These are phyloP conservation scores for Ascochyta fabae DNA, from an alignment of 2,329 filamentous ascomycete genomes.

Conservation along the genomic window DNA sequence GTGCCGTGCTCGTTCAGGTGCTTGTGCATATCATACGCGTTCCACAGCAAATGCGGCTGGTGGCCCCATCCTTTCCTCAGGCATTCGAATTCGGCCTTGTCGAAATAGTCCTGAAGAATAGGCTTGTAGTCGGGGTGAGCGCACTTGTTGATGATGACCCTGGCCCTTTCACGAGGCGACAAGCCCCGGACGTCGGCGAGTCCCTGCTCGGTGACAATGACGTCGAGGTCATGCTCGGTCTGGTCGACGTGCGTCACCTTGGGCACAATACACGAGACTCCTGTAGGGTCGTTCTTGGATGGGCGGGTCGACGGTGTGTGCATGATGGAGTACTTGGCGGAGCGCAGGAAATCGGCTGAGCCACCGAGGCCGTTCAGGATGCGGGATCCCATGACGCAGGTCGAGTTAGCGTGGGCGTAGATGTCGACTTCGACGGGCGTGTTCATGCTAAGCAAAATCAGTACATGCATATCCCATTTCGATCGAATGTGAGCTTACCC, in stretches of 20 bases:
- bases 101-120: slow-evolving; percentile 81
- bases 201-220: slow-evolving; percentile 80
- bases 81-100: slow-evolving; percentile 86
- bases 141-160: slow-evolving; percentile 86
- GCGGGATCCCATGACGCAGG: slow-evolving; percentile 84
- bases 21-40: slow-evolving; percentile 88
- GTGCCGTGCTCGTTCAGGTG: slow-evolving; percentile 81
- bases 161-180: slow-evolving; percentile 77
- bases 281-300: slow-evolving; percentile 80
- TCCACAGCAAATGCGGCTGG: slow-evolving; percentile 86
- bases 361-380: slow-evolving; percentile 89
- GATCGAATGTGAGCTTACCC: slow-evolving; percentile 39
- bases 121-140: slow-evolving; percentile 84
- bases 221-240: slow-evolving; percentile 90
- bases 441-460: slow-evolving; percentile 71
- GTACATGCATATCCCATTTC: neutral
- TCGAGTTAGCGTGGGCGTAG: slow-evolving; percentile 91
- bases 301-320: slow-evolving; percentile 85
- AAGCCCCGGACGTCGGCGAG: slow-evolving; percentile 85
- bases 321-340: slow-evolving; percentile 87
- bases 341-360: slow-evolving; percentile 80
- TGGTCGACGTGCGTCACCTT: slow-evolving; percentile 93
- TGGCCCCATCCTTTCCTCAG: slow-evolving; percentile 87
- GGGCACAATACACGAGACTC: slow-evolving; percentile 87
- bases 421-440: slow-evolving; percentile 94